Base-by-base conservation (phyloP, 2,329 filamentous ascomycete genomes). In the Thielaviopsis punctulata region DNA sequence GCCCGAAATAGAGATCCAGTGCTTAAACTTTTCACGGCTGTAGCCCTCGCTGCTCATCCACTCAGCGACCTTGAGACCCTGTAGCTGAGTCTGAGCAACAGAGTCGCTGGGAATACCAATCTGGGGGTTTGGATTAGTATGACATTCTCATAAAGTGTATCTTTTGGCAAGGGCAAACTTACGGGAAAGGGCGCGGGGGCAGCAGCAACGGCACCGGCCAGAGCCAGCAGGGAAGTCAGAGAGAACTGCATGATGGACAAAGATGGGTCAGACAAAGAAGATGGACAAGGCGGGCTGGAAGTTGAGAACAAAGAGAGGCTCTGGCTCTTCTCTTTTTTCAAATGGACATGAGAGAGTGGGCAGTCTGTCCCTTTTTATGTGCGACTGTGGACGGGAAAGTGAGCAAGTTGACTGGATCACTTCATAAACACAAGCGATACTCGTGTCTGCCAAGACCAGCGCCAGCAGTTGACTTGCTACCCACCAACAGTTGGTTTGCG, bases 1-100 rank as follows among this genome's bases (percentile, higher is more conserved):
- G 8, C 81, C 82, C 13, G 65, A 68, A 59, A 80, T 73, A 25
- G 77, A 80, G 58, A 73, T 75, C 84, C 84, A 88, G 65, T 80
- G 77, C 2, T 79, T 80, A 67, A 89, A 89, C 50, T 80, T 66
- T 59, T 76, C 73, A 50, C 85, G 80, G 53, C 73, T 68, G 66
- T 88, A 87, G 19, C 69, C 69, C 55, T 66, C 68, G 46, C 74
- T 71, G 49, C 76, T 71, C 33, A 72, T 73, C 43, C 73, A 66
- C 0, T 73, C 65, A 3, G 70, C 69, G 18, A 84, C 79, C 0
- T 73, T 78, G 49, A 88, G 68, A 24, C 62, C 66, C 2, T 69
- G 68, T 30, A 88, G 76, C 56, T 77, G 70, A 6, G 69, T 70
- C 56, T 73, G 69, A 19, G 84, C 83, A 0, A 67, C 68, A 1